phyloP scores from a whole-genome alignment of 2,329 filamentous ascomycete species.

The Colletotrichum sp. region DNA sequence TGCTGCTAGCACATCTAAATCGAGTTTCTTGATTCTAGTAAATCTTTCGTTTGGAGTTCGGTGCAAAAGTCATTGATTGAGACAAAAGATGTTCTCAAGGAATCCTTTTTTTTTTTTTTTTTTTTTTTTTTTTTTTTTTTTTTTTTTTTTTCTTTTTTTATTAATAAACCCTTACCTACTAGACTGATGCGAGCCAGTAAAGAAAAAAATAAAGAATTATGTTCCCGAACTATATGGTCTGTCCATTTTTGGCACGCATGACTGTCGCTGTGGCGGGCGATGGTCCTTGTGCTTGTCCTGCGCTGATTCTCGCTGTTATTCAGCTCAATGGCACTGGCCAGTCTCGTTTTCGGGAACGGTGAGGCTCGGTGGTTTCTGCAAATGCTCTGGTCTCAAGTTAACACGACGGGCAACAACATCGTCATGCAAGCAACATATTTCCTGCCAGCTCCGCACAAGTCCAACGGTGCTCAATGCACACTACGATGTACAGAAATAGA shows the following conservation, averaged over 20 bases:
- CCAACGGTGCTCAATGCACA: background rate
- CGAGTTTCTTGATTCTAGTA: slow-evolving; percentile 9
- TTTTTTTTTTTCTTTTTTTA: too few species aligned
- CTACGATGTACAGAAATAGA: background rate
- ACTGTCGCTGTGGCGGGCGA: background rate
- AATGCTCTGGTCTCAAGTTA: background rate
- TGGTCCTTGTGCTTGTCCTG: background rate
- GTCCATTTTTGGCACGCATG: background rate
- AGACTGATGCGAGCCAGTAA: background rate
- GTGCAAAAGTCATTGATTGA: background rate
- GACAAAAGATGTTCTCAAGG: background rate
- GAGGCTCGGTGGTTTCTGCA: fast-evolving
- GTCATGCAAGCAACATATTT: background rate
- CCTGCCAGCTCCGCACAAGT: background rate
- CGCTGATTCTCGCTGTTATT: background rate
- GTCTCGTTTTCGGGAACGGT: background rate
- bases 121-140: too few species aligned
- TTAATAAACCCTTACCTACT: background rate
- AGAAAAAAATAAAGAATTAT: background rate
- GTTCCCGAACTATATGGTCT: background rate
- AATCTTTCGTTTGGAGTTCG: background rate
- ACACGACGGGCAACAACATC: background rate
- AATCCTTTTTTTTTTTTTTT: background rate
- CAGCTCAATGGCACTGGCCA: background rate
- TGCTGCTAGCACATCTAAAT: slow-evolving; percentile 9